Base-by-base conservation (phyloP, 106 monocot genomes). In the Allium cepa region DNA sequence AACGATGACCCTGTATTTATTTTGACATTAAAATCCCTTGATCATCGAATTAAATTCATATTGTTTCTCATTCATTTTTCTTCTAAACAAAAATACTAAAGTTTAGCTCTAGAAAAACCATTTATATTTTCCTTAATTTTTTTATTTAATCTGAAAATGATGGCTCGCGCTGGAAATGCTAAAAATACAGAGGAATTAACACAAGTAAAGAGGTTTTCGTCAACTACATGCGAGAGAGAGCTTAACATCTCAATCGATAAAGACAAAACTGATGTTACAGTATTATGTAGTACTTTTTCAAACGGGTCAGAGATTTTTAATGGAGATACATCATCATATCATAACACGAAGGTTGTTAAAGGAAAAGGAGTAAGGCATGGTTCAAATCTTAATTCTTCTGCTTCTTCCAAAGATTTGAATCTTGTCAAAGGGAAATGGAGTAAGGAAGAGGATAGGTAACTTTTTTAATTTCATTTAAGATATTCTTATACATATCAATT, bases 391-490 rank as follows among this genome's bases (percentile, higher is more conserved):
- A 50, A 52, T 36, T 55, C 76, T 47, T 17, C 1, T 22, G 22
- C 22, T 22, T 22, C 72, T 57, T 48, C 45, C 17, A n/a, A 62
- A 16, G 26, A 56, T 10, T 12, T 60, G 14, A 56, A 52, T 63
- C 57, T 82, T 49, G 79, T 80, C 9, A 85, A 78, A 67, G 90
- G 85, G 8, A 82, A 82, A 62, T 85, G 90, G 90, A 86, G 85
- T 8, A 59, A 75, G 8, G 85, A 90, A 60, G 90, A 90, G 67
- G 90, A 90, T 49, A 90, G 85, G 82, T 79, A 53, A 53, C 53
- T 67, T 53, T 7, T 45, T 26, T 45, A 26, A 36, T 28, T 56
- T 53, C 5, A 14, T 15, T 49, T 53, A 59, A n/a, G 58, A 15
- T 59, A 59, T 17, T 15, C 17, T 59, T 15, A 1, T 59, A n/a